Percentiles rank a stretch among this genome's conserved stretches.
Evolutionary conservation across 2,329 filamentous ascomycete genomes (phyloP).

Genomic region (Fusarium sp.): DNA sequence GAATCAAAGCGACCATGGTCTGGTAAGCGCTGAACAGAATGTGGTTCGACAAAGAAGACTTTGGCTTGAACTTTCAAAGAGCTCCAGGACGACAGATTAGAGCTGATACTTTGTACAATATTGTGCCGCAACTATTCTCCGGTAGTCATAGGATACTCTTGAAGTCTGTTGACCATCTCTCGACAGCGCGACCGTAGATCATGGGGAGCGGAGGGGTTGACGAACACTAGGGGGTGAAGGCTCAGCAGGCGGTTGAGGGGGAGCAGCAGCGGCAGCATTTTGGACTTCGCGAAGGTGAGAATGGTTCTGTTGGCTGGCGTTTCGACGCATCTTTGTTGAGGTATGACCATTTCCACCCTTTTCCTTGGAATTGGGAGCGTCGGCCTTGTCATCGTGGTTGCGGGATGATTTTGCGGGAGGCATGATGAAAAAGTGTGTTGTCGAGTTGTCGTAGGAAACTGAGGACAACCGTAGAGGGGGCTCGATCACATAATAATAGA

Average conservation of each 20-base stretch:
- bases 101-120: not conserved
- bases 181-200: constrained; percentile 3
- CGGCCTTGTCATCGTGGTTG: constrained; percentile 62
- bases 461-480: constrained; percentile 5
- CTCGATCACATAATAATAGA: constrained; percentile 45
- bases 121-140: not conserved
- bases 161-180: not conserved
- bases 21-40: not conserved
- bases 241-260: constrained; percentile 49
- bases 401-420: constrained; percentile 61
- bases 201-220: constrained; percentile 26
- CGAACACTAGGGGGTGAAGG: constrained; percentile 52
- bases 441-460: constrained; percentile 7
- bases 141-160: not conserved
- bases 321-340: constrained; percentile 68
- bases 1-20: not conserved
- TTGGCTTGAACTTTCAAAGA: not conserved
- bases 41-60: not conserved
- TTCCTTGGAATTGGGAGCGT: constrained; percentile 57
- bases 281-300: constrained; percentile 60
- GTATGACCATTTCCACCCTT: constrained; percentile 58
- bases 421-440: constrained; percentile 51
- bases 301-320: constrained; percentile 64
- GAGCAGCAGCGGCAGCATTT: constrained; percentile 54
- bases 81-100: not conserved